Percentiles rank a stretch among this genome's conserved stretches.
These are phyloP conservation scores for Fraxinus americana DNA, from an alignment of 257 asterid genomes.

Conservation along the genomic window DNA sequence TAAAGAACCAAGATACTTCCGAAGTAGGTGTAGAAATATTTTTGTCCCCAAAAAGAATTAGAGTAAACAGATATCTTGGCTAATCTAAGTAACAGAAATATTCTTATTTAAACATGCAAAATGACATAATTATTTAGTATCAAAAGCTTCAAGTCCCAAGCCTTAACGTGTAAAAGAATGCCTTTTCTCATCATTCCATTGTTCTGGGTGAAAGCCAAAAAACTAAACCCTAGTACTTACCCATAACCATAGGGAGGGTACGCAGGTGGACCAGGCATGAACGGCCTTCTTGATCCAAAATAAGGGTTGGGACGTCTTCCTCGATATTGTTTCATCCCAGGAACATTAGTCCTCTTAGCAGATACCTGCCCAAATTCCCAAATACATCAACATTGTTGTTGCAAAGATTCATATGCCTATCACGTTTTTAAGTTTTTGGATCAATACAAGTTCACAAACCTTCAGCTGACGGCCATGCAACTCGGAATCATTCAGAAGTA, in stretches of 20 bases:
- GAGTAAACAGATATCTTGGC: not conserved
- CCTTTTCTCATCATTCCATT: not conserved
- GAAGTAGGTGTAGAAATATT: not conserved
- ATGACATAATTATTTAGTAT: not conserved
- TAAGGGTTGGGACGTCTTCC: conserved; percentile 64
- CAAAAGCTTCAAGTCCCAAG: not conserved
- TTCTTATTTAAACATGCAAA: not conserved
- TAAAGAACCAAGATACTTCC: not conserved
- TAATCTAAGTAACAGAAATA: not conserved
- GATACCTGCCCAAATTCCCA: conserved; percentile 43
- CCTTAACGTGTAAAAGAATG: not conserved
- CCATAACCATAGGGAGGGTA: conserved; percentile 58
- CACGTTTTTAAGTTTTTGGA: not conserved
- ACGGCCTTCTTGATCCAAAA: conserved; percentile 53
- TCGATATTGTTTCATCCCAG: conserved; percentile 62
- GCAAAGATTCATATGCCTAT: conserved; percentile 3
- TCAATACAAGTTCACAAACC: conserved; percentile 36
- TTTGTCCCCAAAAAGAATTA: not conserved
- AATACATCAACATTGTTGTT: not conserved
- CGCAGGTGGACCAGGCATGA: conserved; percentile 52
- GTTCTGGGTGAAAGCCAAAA: not conserved
- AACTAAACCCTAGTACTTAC: conserved; percentile 34
- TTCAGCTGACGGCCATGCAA: conserved; percentile 57
- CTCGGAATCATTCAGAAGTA: conserved; percentile 52
- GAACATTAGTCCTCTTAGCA: conserved; percentile 63